Conservation (phyloP, 1,284 basidiomycete species). For the Boletus sp. region DNA sequence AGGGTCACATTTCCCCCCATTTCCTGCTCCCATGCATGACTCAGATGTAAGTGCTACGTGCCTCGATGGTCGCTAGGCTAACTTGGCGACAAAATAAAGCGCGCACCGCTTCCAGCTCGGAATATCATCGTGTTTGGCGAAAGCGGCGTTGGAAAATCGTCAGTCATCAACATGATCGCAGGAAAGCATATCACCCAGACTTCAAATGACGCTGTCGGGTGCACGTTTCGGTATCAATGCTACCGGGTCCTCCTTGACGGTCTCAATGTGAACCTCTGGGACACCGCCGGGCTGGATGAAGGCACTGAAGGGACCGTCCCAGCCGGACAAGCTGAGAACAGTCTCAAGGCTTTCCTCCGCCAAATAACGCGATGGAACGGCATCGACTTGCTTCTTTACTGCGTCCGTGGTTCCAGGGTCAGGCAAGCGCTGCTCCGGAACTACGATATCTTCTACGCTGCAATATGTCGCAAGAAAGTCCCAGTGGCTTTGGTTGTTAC, state of each 20-base stretch:
- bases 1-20: slow-evolving; percentile 24
- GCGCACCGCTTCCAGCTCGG: slow-evolving; percentile 8
- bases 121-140: slow-evolving; percentile 32
- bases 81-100: slow-evolving; percentile 11
- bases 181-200: slow-evolving; percentile 22
- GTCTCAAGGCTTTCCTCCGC: slow-evolving; percentile 26
- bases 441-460: slow-evolving; percentile 32
- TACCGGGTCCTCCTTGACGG: slow-evolving; percentile 18
- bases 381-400: slow-evolving; percentile 33
- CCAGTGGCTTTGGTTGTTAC: slow-evolving; percentile 34
- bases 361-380: slow-evolving; percentile 26
- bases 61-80: not conserved
- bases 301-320: slow-evolving; percentile 25
- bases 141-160: slow-evolving; percentile 32
- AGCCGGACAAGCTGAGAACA: slow-evolving; percentile 21
- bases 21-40: slow-evolving; percentile 7
- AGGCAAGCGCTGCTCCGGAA: slow-evolving; percentile 26
- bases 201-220: slow-evolving; percentile 27
- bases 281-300: slow-evolving; percentile 29
- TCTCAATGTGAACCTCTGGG: slow-evolving; percentile 28
- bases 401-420: slow-evolving; percentile 31
- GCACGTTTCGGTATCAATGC: slow-evolving; percentile 24
- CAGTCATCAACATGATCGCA: slow-evolving; percentile 31
- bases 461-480: slow-evolving; percentile 29
- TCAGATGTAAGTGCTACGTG: slow-evolving; percentile 12